Evolutionary conservation across 2,329 filamentous ascomycete species (phyloP).

Genomic region (Colletotrichum endophyticum): DNA sequence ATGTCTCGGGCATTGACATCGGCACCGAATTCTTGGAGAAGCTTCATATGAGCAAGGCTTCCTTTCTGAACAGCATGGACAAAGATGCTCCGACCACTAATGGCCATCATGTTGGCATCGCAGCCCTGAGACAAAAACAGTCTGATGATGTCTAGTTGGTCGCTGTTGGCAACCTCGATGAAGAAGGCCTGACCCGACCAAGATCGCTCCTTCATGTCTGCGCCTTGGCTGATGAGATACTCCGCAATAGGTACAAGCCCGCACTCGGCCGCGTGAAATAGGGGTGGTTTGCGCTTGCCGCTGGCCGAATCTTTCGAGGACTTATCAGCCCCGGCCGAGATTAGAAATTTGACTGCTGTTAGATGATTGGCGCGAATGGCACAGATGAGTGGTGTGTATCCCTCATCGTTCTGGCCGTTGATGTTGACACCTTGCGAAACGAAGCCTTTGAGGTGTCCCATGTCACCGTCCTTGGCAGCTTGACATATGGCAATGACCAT

Average conservation of each 20-base stretch:
- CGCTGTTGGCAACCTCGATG: slow-evolving; percentile 16
- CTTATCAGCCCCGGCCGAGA: slow-evolving; percentile 34
- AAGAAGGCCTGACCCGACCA: slow-evolving; percentile 15
- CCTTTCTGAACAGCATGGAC: slow-evolving; percentile 29
- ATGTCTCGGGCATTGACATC: slow-evolving; percentile 32
- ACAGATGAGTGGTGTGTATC: slow-evolving; percentile 37
- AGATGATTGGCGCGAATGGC: slow-evolving; percentile 36
- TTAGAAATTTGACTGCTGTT: slow-evolving; percentile 34
- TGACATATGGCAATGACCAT: slow-evolving; percentile 40
- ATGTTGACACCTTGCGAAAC: slow-evolving; percentile 39
- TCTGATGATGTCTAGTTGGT: slow-evolving; percentile 17
- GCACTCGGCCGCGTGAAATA: slow-evolving; percentile 26
- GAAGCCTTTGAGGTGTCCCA: slow-evolving; percentile 35
- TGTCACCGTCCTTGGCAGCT: slow-evolving; percentile 35
- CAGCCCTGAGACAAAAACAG: slow-evolving; percentile 39
- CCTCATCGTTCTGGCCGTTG: slow-evolving; percentile 39
- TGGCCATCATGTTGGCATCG: slow-evolving; percentile 30
- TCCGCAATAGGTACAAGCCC: slow-evolving; percentile 12
- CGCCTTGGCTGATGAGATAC: slow-evolving; percentile 19
- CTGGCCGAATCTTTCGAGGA: slow-evolving; percentile 17
- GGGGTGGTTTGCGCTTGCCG: slow-evolving; percentile 24
- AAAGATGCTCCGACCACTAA: slow-evolving; percentile 33
- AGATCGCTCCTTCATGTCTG: slow-evolving; percentile 17
- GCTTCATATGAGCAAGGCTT: slow-evolving; percentile 9
- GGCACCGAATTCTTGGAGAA: slow-evolving; percentile 15